Conservation (phyloP, 768 basidiomycete genomes). For the Amyloporia xantha region DNA sequence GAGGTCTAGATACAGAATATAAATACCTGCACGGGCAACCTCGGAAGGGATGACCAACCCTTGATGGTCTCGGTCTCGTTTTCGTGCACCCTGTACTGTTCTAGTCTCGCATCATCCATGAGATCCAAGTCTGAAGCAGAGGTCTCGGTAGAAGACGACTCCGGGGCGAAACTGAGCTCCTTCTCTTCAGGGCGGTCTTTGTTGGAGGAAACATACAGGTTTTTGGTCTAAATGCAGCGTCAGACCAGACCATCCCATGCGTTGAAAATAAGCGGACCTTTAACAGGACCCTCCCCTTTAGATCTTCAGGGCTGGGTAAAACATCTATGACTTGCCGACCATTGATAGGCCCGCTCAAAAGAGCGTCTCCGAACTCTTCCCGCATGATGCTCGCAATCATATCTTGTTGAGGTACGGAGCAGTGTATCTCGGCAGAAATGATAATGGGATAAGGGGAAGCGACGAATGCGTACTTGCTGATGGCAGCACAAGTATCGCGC, state of each 20-base stretch:
- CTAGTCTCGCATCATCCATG: conserved; percentile 20
- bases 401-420: conserved; percentile 72
- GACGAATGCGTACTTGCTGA: conserved; percentile 85
- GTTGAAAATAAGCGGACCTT: conserved; percentile 47
- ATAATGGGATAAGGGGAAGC: conserved; percentile 89
- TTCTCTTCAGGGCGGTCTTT: conserved; percentile 28
- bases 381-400: conserved; percentile 69
- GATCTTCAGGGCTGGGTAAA: conserved; percentile 80
- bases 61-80: conserved; percentile 29
- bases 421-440: conserved; percentile 91
- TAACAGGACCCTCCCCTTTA: conserved; percentile 73
- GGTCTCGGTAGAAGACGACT: conserved; percentile 35
- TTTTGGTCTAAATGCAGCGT: conserved; percentile 54
- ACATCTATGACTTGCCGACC: conserved; percentile 39
- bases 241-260: background rate
- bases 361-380: conserved; percentile 47
- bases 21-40: background rate
- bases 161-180: conserved; percentile 29
- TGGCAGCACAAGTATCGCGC: conserved; percentile 76
- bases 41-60: conserved; percentile 18
- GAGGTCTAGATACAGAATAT: conserved; percentile 21
- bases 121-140: conserved; percentile 26
- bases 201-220: conserved; percentile 49
- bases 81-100: conserved; percentile 24
- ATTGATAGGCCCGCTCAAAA: conserved; percentile 44